These are phyloP conservation scores for Stromatinia cepivora DNA, from an alignment of 2,329 filamentous ascomycete species.

Conservation along the genomic window DNA sequence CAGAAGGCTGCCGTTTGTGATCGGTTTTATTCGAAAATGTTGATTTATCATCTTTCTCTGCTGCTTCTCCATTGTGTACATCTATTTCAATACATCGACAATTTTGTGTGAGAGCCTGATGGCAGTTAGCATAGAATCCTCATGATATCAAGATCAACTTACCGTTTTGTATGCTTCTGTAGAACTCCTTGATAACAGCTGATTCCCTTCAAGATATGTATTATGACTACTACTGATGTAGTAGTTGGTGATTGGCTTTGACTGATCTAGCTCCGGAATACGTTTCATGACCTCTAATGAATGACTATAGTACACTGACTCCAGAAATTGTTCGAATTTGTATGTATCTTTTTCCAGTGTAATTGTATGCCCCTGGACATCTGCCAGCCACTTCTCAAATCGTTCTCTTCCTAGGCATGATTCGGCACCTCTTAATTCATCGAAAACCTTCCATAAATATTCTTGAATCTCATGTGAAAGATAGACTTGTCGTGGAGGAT, in stretches of 20 bases:
- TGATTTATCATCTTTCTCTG: conserved; percentile 36
- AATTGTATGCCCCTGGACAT: conserved; percentile 46
- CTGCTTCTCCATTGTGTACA: conserved; percentile 75
- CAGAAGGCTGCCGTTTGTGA: conserved; percentile 45
- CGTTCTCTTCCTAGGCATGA: conserved; percentile 43
- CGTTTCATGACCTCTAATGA: conserved; percentile 37
- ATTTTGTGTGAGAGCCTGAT: conserved; percentile 67
- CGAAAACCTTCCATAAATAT: conserved; percentile 51
- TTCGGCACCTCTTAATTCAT: conserved; percentile 45
- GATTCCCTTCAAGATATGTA: conserved; percentile 86
- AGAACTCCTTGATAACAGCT: conserved; percentile 72
- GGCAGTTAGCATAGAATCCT: conserved; percentile 20
- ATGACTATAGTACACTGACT: conserved; percentile 36
- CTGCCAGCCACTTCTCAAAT: conserved; percentile 52
- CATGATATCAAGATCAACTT: conserved; percentile 40
- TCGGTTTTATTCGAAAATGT: conserved; percentile 47
- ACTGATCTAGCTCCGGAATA: conserved; percentile 36
- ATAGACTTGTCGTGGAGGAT: conserved; percentile 40
- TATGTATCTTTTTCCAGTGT: conserved; percentile 36
- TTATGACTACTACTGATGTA: conserved; percentile 96
- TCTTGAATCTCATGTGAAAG: conserved; percentile 52
- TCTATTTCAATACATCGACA: conserved; percentile 94
- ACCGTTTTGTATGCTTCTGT: conserved; percentile 77
- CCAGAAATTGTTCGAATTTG: conserved; percentile 40
- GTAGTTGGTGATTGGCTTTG: conserved; percentile 60